Evolutionary conservation across 495 filamentous ascomycete species (phyloP).

Genomic region (Aspergillus biplanus): DNA sequence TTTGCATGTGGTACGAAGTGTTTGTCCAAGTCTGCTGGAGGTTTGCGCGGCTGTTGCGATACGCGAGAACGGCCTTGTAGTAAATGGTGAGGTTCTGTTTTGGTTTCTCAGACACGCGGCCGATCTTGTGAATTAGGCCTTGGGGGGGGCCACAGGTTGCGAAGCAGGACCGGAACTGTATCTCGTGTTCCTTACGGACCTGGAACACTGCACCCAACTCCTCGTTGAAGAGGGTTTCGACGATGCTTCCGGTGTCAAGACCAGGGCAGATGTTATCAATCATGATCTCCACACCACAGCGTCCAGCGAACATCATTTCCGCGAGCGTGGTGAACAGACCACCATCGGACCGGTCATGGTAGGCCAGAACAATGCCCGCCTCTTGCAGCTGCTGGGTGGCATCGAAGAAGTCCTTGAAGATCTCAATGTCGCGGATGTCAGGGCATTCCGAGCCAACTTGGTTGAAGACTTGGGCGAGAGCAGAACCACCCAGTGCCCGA

Average conservation of each 20-base stretch:
- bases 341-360: conserved; percentile 93
- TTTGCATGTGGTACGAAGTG: conserved; percentile 91
- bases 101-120: conserved; percentile 64
- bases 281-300: conserved; percentile 85
- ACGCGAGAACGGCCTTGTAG: conserved; percentile 67
- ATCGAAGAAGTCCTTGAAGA: conserved; percentile 90
- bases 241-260: conserved; percentile 61
- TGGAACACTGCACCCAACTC: conserved; percentile 98
- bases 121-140: conserved; percentile 80
- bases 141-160: conserved; percentile 87
- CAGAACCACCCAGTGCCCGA: conserved; percentile 86
- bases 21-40: conserved; percentile 88
- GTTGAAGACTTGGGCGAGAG: conserved; percentile 88
- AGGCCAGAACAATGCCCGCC: conserved; percentile 84
- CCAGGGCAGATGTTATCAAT: conserved; percentile 68
- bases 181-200: conserved; percentile 80
- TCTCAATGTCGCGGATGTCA: conserved; percentile 78
- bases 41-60: conserved; percentile 66
- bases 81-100: conserved; percentile 81
- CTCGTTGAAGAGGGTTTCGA: conserved; percentile 88
- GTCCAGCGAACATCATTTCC: conserved; percentile 98
- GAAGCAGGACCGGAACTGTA: conserved; percentile 85
- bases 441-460: conserved; percentile 83
- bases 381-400: conserved; percentile 86
- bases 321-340: conserved; percentile 88